Evolutionary conservation across 768 basidiomycete species (phyloP), one percentile per base, ranked within the genome.

Genomic region (Mycena indigotica): DNA sequence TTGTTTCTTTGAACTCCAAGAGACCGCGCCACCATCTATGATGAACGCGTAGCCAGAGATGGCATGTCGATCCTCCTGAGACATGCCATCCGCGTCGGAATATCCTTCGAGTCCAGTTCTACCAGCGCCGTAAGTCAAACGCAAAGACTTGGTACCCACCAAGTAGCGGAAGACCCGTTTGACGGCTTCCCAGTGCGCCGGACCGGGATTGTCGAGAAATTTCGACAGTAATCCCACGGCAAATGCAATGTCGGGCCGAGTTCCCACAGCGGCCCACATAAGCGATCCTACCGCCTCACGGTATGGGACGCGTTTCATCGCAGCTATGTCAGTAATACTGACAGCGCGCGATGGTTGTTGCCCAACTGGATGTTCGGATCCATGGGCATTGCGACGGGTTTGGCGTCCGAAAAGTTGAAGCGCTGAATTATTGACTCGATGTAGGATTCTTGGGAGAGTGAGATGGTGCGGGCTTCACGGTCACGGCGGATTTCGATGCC

Each of bases 1-100:
- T 53, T 77, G 76, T 50, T 65, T 65, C 57, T 70, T 71, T 16
- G 68, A 67, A 25, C 58, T 65, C 76, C 74, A 75, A 28, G 67
- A 64, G n/a, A 76, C 61, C 4, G 69, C 56, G 0, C 70, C 46
- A 24, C 66, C 66, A 25, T 64, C 66, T 15, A 71, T 44, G 28
- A 66, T 64, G 52, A 70, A 73, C 10, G 65, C 61, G 57, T 67
- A 73, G 1, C 73, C 72, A 6, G 69, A 71, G 15, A 73, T 69
- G 1, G 75, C 70, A 16, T 62, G 48, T 12, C 70, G 53, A 46
- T 70, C 60, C 17, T 63, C 59, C 17, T 61, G 51, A 3, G 55
- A 48, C 19, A 44, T 56, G 51, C 56, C 58, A 45, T 62, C 53
- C 15, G 57, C 19, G 45, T 66, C 61, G 3, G 48, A 51, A 49